These are phyloP conservation scores for Parmelia sp. DNA, from an alignment of 495 filamentous ascomycete genomes.

Conservation along the genomic window DNA sequence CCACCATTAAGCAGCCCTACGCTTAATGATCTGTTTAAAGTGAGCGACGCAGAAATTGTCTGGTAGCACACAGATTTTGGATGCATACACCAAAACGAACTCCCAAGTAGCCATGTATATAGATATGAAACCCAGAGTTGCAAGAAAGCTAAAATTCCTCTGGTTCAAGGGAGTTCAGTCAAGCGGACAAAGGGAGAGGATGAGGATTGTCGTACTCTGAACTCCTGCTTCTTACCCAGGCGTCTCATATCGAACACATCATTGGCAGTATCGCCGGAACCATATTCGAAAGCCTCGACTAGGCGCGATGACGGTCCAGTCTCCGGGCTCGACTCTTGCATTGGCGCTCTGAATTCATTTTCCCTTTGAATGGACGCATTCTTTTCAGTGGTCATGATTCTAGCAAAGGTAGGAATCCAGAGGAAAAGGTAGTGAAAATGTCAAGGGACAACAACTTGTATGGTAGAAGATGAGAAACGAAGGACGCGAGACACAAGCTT, in stretches of 20 bases:
- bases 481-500: not conserved
- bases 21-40: not conserved
- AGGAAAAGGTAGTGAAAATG: not conserved
- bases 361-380: not conserved
- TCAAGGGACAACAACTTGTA: not conserved
- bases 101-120: constrained; percentile 29
- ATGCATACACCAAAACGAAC: constrained; percentile 11
- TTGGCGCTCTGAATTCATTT: not conserved
- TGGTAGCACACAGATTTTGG: not conserved
- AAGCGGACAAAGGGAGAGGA: not conserved
- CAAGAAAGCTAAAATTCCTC: constrained; percentile 28
- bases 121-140: constrained; percentile 31
- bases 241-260: constrained; percentile 29
- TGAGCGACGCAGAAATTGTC: not conserved
- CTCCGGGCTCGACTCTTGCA: not conserved
- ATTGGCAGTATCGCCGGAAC: not conserved
- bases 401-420: not conserved
- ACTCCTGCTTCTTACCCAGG: constrained; percentile 34
- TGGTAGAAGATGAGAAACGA: not conserved
- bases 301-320: not conserved
- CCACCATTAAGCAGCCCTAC: constrained; percentile 18
- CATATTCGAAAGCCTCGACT: constrained; percentile 1
- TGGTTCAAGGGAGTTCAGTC: not conserved
- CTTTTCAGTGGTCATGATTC: not conserved
- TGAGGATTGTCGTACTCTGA: constrained; percentile 12